Base-by-base conservation (phyloP, 23 red algal species). In the Gracilariopsis chorda region DNA sequence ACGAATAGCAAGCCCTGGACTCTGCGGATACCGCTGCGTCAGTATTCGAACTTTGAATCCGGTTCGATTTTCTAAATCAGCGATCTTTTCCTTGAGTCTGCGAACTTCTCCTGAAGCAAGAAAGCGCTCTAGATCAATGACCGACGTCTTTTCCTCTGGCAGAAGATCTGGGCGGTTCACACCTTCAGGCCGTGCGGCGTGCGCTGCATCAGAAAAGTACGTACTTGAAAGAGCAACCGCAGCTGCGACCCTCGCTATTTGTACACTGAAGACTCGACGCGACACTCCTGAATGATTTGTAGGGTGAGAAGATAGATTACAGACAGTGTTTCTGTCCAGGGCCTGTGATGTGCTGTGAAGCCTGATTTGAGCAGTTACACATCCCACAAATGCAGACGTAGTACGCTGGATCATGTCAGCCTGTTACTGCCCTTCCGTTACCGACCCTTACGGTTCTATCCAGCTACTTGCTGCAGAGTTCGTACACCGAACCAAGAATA, bases 11-110 rank as follows among this genome's bases (percentile, higher is more conserved):
- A 90, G 55, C 0, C 96, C 96, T 8, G 96, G 96, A 43, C 88
- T 98, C 56, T 80, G 70, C 1, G 96, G 97, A 72, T 95, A 99
- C 28, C 93, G 67, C 45, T 98, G 96, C 13, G 96, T 98, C 23
- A 98, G 84, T 11, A 98, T 35, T 2, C 96, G 89, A 34, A 98
- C 28, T 80, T 98, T 98, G 68, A 93, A 84, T 4, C 96, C 96
- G 21, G 80, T 93, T 47, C 78, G 51, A 29, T 14, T 47, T 69
- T 98, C 93, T 10, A 98, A 61, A 51, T 80, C 78, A 69, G 45
- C 74, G 61, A 99, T 92, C 56, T 90, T 45, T 23, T 67, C 51
- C 12, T 55, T 23, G 4, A 98, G 74, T 37, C 85, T 48, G 2
- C 47, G 60, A 17, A 77, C 25, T 44, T 98, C 72, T 42, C 96